Evolutionary conservation across 306 rosid species (phyloP), one percentile per base, ranked within the genome.

Genomic region (Chamaecrista fasciculata): DNA sequence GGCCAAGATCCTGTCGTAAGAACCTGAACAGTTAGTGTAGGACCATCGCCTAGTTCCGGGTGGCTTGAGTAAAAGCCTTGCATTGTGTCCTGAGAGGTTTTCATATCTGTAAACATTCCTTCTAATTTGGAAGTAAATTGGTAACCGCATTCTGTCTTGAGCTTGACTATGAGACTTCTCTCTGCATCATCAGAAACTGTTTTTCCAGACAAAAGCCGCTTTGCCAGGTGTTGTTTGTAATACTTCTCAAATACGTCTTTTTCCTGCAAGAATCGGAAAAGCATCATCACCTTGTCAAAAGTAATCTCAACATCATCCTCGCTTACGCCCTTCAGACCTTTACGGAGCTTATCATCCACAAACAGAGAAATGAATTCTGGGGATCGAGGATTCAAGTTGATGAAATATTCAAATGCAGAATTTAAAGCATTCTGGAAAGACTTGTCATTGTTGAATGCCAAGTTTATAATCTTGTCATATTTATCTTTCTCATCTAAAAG

Each of bases 1-100:
- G 97, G 97, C 95, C 97, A 92, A 66, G 86, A 89, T 11, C 96
- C 96, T 9, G 88, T 82, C 3, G 96, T 89, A 64, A 89, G 79
- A 69, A 91, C 94, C 79, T 86, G 94, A 42, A 91, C 94, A 1
- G 79, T 85, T 72, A 91, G 79, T 3, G 91, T 83, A 53, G 96
- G 97, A 25, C 94, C 87, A 48, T 88, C 86, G 8, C 80, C 89
- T 72, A 89, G 79, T 59, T 82, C 86, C 6, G 85, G 77, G 50
- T 82, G 81, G 68, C 81, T 70, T 15, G 81, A 72, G 36, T 83
- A 80, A 78, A 91, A 91, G n/a, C 88, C 94, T 56, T 80, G 94
- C 88, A 91, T 85, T 43, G 91, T 85, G 70, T 91, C 91, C 60
- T 80, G 83, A 65, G 91, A 85, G 5, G 94, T 91, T 71, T 85